phyloP scores from a whole-genome alignment of 2,329 filamentous ascomycete genomes.

The Fusarium sp. region DNA sequence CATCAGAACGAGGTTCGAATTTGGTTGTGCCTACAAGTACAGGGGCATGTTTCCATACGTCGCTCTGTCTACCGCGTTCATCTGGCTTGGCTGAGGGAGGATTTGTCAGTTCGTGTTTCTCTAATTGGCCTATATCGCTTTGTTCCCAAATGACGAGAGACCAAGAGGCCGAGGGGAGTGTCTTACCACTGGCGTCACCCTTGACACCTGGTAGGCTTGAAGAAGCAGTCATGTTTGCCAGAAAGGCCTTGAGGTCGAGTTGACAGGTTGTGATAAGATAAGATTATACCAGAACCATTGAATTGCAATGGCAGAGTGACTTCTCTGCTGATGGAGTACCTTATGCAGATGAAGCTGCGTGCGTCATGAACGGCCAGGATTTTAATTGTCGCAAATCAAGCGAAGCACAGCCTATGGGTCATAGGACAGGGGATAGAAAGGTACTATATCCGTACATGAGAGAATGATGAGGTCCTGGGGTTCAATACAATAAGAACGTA shows the following conservation, averaged over 20 bases:
- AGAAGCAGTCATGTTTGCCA: slow-evolving; percentile 30
- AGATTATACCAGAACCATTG: neutral
- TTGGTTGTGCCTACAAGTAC: slow-evolving; percentile 75
- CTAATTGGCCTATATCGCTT: slow-evolving; percentile 7
- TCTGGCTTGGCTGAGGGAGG: slow-evolving; percentile 25
- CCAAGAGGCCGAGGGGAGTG: neutral
- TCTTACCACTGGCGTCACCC: slow-evolving; percentile 26
- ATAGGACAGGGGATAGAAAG: slow-evolving; percentile 16
- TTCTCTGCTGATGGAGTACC: slow-evolving; percentile 8
- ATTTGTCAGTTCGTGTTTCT: neutral
- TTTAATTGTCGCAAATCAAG: slow-evolving; percentile 35
- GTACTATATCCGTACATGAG: neutral
- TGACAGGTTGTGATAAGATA: neutral
- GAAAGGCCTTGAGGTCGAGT: neutral
- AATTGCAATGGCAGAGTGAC: neutral
- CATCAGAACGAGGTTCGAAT: slow-evolving; percentile 74
- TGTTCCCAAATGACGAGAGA: neutral
- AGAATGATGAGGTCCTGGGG: neutral
- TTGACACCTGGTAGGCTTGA: slow-evolving; percentile 26
- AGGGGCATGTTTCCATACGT: slow-evolving; percentile 78
- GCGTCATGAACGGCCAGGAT: slow-evolving; percentile 35
- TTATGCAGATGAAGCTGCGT: slow-evolving; percentile 19
- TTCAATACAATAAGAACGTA: neutral
- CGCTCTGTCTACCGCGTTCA: slow-evolving; percentile 58
- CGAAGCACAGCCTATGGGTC: slow-evolving; percentile 12